These are phyloP conservation scores for Colletotrichum lini DNA, from an alignment of 2,329 filamentous ascomycete genomes.

Conservation along the genomic window DNA sequence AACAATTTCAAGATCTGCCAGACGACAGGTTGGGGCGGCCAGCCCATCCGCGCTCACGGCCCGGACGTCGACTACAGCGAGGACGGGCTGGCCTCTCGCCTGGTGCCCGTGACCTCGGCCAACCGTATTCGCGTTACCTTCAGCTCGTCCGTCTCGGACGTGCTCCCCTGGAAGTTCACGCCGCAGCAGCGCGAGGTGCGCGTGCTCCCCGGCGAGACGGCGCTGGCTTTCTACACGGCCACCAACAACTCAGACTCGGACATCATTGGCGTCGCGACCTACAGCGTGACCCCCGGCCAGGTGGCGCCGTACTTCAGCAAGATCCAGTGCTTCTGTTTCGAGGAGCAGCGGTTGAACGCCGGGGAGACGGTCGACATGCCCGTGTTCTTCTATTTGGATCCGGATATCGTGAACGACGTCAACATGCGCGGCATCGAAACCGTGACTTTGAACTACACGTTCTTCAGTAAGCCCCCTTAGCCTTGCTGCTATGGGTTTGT, in stretches of 20 bases:
- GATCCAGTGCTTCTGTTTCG: constrained; percentile 99
- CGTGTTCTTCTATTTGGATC: constrained; percentile 99
- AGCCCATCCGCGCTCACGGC: constrained; percentile 86
- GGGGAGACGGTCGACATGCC: constrained; percentile 99
- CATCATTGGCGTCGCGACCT: constrained; percentile 98
- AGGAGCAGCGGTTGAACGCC: constrained; percentile 93
- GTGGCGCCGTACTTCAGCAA: constrained; percentile 99
- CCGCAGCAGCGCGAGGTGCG: constrained; percentile 97
- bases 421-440: constrained; percentile 96
- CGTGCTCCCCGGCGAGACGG: constrained; percentile 95
- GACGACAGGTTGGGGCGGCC: constrained; percentile 92
- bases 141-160: constrained; percentile 93
- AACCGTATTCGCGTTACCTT: constrained; percentile 95
- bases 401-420: constrained; percentile 91
- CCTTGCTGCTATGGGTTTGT: neutral
- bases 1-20: constrained; percentile 76
- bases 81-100: constrained; percentile 79
- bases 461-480: constrained; percentile 83
- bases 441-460: constrained; percentile 96
- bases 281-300: constrained; percentile 95
- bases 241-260: constrained; percentile 92
- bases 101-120: constrained; percentile 84
- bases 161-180: constrained; percentile 96
- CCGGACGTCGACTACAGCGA: constrained; percentile 60
- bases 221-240: constrained; percentile 96